A percentile compares a stretch with the other conserved stretches of the same genome.
Evolutionary conservation across 2,329 filamentous ascomycete genomes (phyloP).

Genomic region (Trichoderma koningiopsis): DNA sequence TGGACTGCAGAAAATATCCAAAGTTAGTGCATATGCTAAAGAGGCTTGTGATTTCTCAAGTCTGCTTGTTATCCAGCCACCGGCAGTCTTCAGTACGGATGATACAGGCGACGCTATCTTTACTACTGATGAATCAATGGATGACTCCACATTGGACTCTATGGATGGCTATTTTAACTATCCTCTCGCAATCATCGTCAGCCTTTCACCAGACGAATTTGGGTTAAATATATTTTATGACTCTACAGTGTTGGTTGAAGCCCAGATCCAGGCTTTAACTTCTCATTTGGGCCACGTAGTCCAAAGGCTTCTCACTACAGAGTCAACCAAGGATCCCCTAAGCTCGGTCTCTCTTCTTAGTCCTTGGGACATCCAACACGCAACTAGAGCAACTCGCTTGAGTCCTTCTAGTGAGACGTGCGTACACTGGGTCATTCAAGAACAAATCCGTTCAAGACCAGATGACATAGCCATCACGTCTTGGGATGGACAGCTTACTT

Average conservation of each 20-base stretch:
- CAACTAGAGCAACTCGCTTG: neutral
- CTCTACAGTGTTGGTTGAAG: neutral
- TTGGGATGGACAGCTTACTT: constrained; percentile 23
- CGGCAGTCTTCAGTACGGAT: neutral
- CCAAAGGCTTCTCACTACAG: constrained; percentile 3
- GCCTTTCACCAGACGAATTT: constrained; percentile 7
- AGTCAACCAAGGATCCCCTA: neutral
- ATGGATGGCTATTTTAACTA: constrained; percentile 23
- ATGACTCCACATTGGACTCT: neutral
- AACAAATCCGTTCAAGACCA: neutral
- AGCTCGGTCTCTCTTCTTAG: constrained; percentile 20
- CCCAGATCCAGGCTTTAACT: neutral
- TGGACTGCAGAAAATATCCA: constrained; percentile 31
- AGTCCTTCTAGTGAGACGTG: neutral
- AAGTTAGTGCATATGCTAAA: constrained; percentile 24
- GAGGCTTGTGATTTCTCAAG: constrained; percentile 29
- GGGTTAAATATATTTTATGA: constrained; percentile 11
- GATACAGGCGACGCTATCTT: neutral
- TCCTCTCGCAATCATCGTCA: constrained; percentile 2
- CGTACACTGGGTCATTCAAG: constrained; percentile 7
- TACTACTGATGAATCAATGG: neutral
- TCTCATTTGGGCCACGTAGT: constrained; percentile 12
- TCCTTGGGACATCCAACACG: constrained; percentile 15
- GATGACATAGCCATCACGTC: constrained; percentile 12
- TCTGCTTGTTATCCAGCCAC: constrained; percentile 28